Conservation (phyloP, 148 eudicot species). For the Chenopodium suecicum region DNA sequence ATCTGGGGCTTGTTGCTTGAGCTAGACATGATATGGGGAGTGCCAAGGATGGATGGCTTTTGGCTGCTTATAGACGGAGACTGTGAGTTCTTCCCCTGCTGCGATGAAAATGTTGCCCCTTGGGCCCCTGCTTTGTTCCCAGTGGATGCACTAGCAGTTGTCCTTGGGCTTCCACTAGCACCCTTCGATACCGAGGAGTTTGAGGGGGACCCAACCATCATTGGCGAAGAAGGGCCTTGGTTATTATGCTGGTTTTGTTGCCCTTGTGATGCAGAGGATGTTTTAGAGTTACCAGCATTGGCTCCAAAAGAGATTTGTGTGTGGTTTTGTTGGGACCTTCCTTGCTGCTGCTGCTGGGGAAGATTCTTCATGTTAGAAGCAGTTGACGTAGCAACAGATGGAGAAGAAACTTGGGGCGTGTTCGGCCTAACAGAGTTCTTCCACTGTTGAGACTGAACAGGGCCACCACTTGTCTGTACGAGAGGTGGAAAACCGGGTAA, state of each 20-base stretch:
- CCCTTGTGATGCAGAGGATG: conserved; percentile 49
- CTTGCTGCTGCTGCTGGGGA: conserved; percentile 47
- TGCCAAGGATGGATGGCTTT: conserved; percentile 73
- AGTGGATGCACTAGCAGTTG: conserved; percentile 41
- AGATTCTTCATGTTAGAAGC: conserved; percentile 48
- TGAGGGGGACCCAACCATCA: conserved; percentile 84
- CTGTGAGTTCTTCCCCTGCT: conserved; percentile 52
- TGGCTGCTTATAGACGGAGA: conserved; percentile 43
- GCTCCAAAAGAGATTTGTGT: conserved; percentile 88
- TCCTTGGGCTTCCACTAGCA: conserved; percentile 84
- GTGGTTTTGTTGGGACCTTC: conserved; percentile 57
- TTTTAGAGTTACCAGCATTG: conserved; percentile 39
- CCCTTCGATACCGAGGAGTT: conserved; percentile 75
- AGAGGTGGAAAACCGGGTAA: conserved; percentile 54
- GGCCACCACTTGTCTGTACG: conserved; percentile 49
- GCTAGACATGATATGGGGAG: conserved; percentile 51
- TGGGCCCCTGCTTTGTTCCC: conserved; percentile 53
- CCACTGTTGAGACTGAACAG: conserved; percentile 77
- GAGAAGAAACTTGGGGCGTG: conserved; percentile 50
- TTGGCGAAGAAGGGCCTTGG: conserved; percentile 64
- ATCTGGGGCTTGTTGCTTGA: conserved; percentile 45
- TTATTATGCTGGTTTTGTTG: conserved; percentile 42
- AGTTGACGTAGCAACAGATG: conserved; percentile 42
- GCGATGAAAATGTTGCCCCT: conserved; percentile 54
- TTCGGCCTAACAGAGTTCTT: conserved; percentile 53